Evolutionary conservation across 176 grass and related monocot species (phyloP).

Genomic region (Oryza punctata): DNA sequence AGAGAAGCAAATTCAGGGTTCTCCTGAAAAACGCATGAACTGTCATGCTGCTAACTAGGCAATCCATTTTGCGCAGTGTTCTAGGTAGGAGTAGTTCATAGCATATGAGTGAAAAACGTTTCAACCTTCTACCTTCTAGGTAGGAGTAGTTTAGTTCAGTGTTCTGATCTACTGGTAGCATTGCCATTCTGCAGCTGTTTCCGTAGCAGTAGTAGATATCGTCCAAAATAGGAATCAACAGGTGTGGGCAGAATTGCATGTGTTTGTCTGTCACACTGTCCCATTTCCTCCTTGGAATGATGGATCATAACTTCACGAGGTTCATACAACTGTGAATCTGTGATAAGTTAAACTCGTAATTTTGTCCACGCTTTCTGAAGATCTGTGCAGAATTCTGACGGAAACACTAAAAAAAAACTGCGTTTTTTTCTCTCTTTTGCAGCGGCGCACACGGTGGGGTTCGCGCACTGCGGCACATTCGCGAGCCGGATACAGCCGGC

Average conservation of each 20-base stretch:
- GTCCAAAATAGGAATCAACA: background rate
- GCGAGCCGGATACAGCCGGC: constrained; percentile 51
- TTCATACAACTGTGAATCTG: background rate
- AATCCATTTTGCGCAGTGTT: background rate
- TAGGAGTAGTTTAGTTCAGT: background rate
- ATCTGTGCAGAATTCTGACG: background rate
- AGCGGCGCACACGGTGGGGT: constrained; percentile 81
- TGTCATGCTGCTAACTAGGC: background rate
- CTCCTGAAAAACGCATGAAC: background rate
- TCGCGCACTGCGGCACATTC: constrained; percentile 88
- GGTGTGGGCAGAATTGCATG: background rate
- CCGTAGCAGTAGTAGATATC: background rate
- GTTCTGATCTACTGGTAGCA: background rate
- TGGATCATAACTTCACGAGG: background rate
- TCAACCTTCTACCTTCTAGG: too few species aligned
- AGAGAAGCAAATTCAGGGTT: background rate
- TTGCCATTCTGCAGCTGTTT: background rate
- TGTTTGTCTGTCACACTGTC: background rate
- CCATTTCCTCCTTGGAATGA: background rate
- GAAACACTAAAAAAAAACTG: background rate
- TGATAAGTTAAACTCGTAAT: background rate
- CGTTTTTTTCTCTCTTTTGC: background rate
- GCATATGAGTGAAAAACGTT: background rate
- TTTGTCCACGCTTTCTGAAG: background rate
- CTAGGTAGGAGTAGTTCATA: background rate